Percentiles rank a stretch among this genome's conserved stretches.
Conservation (phyloP, 1,139 yeast genomes). For the Eremothecium coryli region DNA sequence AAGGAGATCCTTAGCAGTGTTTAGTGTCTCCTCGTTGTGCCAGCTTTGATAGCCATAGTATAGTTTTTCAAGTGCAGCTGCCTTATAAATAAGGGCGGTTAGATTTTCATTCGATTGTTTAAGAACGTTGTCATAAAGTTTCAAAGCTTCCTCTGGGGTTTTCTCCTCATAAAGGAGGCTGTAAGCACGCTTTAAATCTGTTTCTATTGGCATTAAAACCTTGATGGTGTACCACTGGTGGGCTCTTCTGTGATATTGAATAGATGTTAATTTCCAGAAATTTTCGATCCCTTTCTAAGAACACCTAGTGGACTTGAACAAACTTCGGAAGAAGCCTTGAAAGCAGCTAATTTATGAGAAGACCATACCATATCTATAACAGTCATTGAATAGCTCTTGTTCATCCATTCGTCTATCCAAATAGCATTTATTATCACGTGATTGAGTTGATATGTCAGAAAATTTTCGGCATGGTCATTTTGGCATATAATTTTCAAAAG, state of each 20-base stretch:
- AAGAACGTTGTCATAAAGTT: constrained; percentile 30
- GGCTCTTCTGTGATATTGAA: not conserved
- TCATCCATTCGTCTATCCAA: too few relatives aligned
- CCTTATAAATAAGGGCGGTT: constrained; percentile 43
- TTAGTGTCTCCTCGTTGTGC: constrained; percentile 36
- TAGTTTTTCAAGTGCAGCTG: constrained; percentile 49
- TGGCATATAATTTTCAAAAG: too few relatives aligned
- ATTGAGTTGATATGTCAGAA: too few relatives aligned
- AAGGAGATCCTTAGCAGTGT: constrained; percentile 43
- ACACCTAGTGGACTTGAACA: not conserved
- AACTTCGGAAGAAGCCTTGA: not conserved
- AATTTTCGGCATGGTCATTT: too few relatives aligned
- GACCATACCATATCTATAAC: too few relatives aligned
- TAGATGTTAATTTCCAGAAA: not conserved
- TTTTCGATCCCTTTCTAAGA: not conserved
- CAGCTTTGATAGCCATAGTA: constrained; percentile 24
- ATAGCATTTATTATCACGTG: too few relatives aligned
- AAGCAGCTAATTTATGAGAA: too few relatives aligned
- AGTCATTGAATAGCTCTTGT: too few relatives aligned
- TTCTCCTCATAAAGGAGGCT: constrained; percentile 32
- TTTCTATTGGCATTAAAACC: constrained; percentile 22
- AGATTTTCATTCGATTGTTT: constrained; percentile 39
- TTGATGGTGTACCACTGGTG: not conserved
- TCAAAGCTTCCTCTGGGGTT: constrained; percentile 34
- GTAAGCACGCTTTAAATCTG: constrained; percentile 23